Evolutionary conservation across 352 stramenopile genomes (phyloP), one percentile per base, ranked within the genome.

Genomic region (Phytophthora idaei): DNA sequence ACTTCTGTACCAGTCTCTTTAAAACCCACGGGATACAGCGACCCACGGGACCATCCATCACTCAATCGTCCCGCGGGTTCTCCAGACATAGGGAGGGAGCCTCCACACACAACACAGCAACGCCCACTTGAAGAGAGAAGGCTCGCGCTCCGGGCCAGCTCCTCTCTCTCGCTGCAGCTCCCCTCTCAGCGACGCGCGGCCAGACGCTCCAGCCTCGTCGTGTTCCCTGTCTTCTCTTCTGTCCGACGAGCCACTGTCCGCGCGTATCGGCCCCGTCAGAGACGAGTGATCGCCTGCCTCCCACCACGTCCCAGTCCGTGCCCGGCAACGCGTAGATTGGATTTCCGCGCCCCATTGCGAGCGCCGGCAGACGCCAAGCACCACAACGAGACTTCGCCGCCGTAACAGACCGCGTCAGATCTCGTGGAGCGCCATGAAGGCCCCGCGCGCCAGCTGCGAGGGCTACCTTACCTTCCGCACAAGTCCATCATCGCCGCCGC

Each of bases 381-480:
- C 21, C 64, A 79, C 51, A 51, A 71, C 62, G 60, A 64, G 51
- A 69, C 74, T 41, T 46, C 61, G 54, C 37, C 51, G 55, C 28
- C 68, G 67, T 21, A 59, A 57, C 45, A 17, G 46, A 60, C 59
- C 69, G 39, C 61, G 58, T 64, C 5, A 57, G 15, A 80, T 76
- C 62, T 78, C 66, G 58, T 80, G 75, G 75, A 83, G 72, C 60
- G 57, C 50, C 62, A 95, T 95, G 88, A 95, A 93, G 67, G 88
- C 83, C 14, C 76, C 88, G 44, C 85, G 88, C 46, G 85, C 88
- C 50, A 90, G 83, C 31, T 95, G 88, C 62, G 88, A 95, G 68
- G 88, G 88, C 61, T 95, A 93, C 69, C 64, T 95, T 39, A 95
- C 88, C 66, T 84, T 95, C 58, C 85, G 88, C 56, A 95, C 86